These are phyloP conservation scores for Nicotiana paniculata DNA, from an alignment of 257 asterid species.

Conservation along the genomic window DNA sequence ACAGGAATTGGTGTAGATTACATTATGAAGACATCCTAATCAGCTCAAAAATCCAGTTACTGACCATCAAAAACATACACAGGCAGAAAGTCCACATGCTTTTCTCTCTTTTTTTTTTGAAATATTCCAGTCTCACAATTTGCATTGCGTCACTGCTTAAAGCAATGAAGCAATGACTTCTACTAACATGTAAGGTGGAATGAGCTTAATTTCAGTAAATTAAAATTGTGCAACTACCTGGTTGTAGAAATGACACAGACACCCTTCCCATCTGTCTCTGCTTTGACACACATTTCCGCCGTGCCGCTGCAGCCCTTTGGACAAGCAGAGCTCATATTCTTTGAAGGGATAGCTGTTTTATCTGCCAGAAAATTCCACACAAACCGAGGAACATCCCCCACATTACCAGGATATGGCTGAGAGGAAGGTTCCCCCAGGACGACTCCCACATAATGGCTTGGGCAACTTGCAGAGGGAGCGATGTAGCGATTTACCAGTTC, in stretches of 20 bases:
- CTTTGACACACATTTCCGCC: constrained; percentile 61
- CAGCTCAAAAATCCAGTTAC: background rate
- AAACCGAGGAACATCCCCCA: constrained; percentile 78
- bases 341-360: constrained; percentile 58
- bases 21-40: background rate
- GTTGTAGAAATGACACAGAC: constrained; percentile 75
- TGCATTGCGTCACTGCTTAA: background rate
- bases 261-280: constrained; percentile 72
- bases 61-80: background rate
- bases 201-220: background rate
- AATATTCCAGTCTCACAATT: background rate
- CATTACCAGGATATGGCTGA: constrained; percentile 49
- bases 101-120: background rate
- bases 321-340: constrained; percentile 50
- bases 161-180: background rate
- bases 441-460: constrained; percentile 85
- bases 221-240: constrained; percentile 42
- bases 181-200: background rate
- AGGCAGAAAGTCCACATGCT: background rate
- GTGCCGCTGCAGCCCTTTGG: constrained; percentile 54
- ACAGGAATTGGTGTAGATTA: background rate
- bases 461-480: constrained; percentile 69
- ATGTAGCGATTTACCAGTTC: constrained; percentile 69
- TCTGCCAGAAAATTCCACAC: constrained; percentile 87
- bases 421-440: constrained; percentile 71